These are phyloP conservation scores for Leonotis leonurus DNA, from an alignment of 257 asterid species.

Conservation along the genomic window DNA sequence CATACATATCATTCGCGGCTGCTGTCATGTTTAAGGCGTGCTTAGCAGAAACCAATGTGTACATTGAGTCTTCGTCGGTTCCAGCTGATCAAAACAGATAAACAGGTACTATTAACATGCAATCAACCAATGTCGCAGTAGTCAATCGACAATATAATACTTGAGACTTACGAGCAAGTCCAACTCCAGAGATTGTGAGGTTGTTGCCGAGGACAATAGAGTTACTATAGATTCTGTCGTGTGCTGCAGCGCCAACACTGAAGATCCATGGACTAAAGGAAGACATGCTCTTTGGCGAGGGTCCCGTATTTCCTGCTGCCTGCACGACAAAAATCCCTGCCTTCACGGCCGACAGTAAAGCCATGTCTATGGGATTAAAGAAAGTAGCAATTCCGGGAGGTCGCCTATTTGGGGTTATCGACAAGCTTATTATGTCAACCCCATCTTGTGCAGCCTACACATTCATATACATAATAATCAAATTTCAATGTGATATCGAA, in stretches of 20 bases:
- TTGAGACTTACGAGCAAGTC: slow-evolving; percentile 84
- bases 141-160: not conserved
- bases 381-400: slow-evolving; percentile 98
- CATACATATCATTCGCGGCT: slow-evolving; percentile 57
- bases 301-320: slow-evolving; percentile 99
- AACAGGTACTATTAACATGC: not conserved
- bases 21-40: slow-evolving; percentile 61
- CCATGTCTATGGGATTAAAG: slow-evolving; percentile 98
- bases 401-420: slow-evolving; percentile 95
- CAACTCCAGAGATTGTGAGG: slow-evolving; percentile 80
- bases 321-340: slow-evolving; percentile 85
- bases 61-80: slow-evolving; percentile 49
- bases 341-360: slow-evolving; percentile 80
- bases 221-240: slow-evolving; percentile 75
- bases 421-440: slow-evolving; percentile 87
- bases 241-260: slow-evolving; percentile 93
- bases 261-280: slow-evolving; percentile 98
- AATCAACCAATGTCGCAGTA: not conserved
- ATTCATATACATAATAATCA: not conserved
- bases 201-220: slow-evolving; percentile 83
- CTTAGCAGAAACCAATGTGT: slow-evolving; percentile 70
- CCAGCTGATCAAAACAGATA: slow-evolving; percentile 64
- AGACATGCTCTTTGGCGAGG: slow-evolving; percentile 82
- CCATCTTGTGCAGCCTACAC: slow-evolving; percentile 93
- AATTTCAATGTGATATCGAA: not conserved